Conservation (phyloP, 176 grass and related monocot species). For the Saccharum officinarum region DNA sequence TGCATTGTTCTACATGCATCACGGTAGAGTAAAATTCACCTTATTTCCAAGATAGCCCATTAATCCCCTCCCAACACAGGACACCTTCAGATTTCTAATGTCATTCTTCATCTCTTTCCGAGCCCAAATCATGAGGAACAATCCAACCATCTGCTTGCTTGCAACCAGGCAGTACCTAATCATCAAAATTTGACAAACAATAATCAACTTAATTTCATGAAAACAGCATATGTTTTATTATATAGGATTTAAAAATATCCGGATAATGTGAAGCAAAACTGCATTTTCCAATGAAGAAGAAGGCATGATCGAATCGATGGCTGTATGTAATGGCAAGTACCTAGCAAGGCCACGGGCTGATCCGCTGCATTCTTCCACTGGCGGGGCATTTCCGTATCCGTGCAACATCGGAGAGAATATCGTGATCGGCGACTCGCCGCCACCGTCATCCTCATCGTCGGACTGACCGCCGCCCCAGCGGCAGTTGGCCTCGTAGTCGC, state of each 20-base stretch:
- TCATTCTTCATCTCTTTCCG: constrained; percentile 64
- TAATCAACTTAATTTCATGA: background rate
- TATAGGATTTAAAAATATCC: background rate
- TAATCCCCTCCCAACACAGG: constrained; percentile 79
- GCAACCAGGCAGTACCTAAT: constrained; percentile 76
- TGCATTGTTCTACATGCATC: background rate
- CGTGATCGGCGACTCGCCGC: constrained; percentile 51
- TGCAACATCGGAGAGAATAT: constrained; percentile 70
- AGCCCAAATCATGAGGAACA: constrained; percentile 87
- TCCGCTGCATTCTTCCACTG: constrained; percentile 46
- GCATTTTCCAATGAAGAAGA: background rate
- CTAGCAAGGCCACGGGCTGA: constrained; percentile 46
- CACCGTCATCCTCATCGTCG: constrained; percentile 51
- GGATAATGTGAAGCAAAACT: background rate
- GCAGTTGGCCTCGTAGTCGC: constrained; percentile 73
- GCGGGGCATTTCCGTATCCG: constrained; percentile 45
- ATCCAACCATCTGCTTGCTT: constrained; percentile 95
- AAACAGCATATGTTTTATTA: background rate
- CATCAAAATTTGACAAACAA: background rate
- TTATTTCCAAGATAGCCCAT: constrained; percentile 98
- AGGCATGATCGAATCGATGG: background rate
- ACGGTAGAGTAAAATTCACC: constrained; percentile 34
- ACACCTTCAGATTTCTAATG: constrained; percentile 87
- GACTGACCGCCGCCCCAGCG: constrained; percentile 43
- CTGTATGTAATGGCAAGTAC: constrained; percentile 22